These are phyloP conservation scores for Pythium brachiatum DNA, from an alignment of 352 stramenopile genomes.

Conservation along the genomic window DNA sequence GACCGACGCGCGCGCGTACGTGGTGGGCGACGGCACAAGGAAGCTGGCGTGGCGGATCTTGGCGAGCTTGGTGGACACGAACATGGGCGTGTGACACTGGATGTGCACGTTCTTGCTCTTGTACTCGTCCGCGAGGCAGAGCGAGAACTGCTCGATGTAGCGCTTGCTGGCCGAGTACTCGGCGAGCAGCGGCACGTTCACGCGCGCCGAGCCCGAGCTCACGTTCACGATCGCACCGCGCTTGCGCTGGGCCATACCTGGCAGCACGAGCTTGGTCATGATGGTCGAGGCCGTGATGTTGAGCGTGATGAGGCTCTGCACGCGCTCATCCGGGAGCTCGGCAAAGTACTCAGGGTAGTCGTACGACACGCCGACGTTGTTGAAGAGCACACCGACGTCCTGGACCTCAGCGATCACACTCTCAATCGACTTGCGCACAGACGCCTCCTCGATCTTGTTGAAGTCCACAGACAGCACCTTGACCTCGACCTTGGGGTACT, in stretches of 20 bases:
- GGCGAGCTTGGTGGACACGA: slow-evolving; percentile 98
- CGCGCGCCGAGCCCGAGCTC: slow-evolving; percentile 93
- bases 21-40: slow-evolving; percentile 88
- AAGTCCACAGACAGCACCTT: slow-evolving; percentile 94
- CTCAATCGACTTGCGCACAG: slow-evolving; percentile 53
- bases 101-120: slow-evolving; percentile 91
- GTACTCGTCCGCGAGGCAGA: slow-evolving; percentile 96
- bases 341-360: slow-evolving; percentile 98
- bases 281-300: slow-evolving; percentile 74
- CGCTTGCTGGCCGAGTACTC: slow-evolving; percentile 98
- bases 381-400: slow-evolving; percentile 97
- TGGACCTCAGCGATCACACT: slow-evolving; percentile 65
- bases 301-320: slow-evolving; percentile 91
- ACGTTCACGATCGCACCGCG: slow-evolving; percentile 97
- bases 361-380: slow-evolving; percentile 99
- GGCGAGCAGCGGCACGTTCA: slow-evolving; percentile 94
- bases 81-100: slow-evolving; percentile 98
- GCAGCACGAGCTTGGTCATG: slow-evolving; percentile 87
- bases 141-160: slow-evolving; percentile 97
- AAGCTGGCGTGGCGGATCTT: slow-evolving; percentile 96
- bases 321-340: slow-evolving; percentile 93
- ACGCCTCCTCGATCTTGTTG: slow-evolving; percentile 83
- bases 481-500: slow-evolving; percentile 88
- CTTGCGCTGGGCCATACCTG: slow-evolving; percentile 94
- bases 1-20: slow-evolving; percentile 91